Base-by-base conservation (phyloP, 495 filamentous ascomycete genomes). In the Talaromyces stipitatus region DNA sequence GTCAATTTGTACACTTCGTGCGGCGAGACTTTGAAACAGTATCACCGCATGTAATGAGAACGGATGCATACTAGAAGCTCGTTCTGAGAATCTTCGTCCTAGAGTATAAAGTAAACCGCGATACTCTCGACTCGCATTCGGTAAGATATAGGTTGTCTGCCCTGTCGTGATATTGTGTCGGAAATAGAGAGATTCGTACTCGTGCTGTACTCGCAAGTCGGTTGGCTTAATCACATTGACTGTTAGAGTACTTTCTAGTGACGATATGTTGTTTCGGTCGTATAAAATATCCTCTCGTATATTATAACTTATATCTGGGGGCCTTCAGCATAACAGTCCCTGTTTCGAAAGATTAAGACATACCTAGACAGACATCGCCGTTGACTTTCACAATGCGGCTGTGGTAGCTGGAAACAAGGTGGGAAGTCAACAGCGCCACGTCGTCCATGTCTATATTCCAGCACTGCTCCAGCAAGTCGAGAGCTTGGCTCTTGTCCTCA, bases 101-200 rank as follows among this genome's bases (percentile, higher is more conserved):
- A 55, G 10, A 20, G 10, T 55, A 28, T 55, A 22, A 28, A 55
- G 54, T 14, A 55, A 22, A 9, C 33, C n/a, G n/a, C 54, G 32
- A 16, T 55, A 27, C 11, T 46, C 54, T 12, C 32, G 36, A 12
- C 32, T 55, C n/a, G 54, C 54, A 23, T 62, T 54, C 12, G 38
- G 47, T 10, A 62, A 30, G 26, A 62, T 57, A 38, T 62, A 59
- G 1, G 58, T 38, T n/a, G 57, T 53, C 18, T 62, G 57, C 3
- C 60, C 60, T 0, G 57, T 62, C 8, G 32, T 36, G 0, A 28
- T 23, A 45, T 62, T 55, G 28, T 60, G 55, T 32, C 60, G 57
- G 24, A 62, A 62, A 43, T 62, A 62, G 30, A 62, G 43, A 24
- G 60, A 46, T 29, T 62, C 60, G 36, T 60, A 60, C 47, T 62